Evolutionary conservation across 257 asterid genomes (phyloP).

Genomic region (Paraleonurus japonicus): DNA sequence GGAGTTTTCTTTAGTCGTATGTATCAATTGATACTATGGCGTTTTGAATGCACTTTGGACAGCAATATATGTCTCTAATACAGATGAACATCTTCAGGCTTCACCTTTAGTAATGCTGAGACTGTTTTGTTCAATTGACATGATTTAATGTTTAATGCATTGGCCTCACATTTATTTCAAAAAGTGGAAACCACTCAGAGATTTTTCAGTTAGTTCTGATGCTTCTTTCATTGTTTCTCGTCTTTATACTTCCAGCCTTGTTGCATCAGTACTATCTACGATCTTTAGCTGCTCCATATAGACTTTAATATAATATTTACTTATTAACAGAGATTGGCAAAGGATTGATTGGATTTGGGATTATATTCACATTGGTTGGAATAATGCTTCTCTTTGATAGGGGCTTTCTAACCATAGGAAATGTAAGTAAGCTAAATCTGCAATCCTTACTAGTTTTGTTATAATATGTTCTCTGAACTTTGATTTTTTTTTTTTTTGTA

Average conservation of each 20-base stretch:
- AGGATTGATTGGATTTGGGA: constrained; percentile 43
- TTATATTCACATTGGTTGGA: constrained; percentile 31
- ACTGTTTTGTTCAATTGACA: background rate
- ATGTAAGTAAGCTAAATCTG: constrained; percentile 29
- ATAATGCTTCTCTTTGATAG: constrained; percentile 34
- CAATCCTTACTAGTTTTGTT: background rate
- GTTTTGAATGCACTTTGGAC: no score
- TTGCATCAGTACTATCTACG: background rate
- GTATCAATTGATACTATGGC: no score
- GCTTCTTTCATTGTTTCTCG: background rate
- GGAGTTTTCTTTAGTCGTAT: no score
- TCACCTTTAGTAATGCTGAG: background rate
- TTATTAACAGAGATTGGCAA: constrained; percentile 40
- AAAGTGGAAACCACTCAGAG: background rate
- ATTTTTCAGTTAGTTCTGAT: background rate
- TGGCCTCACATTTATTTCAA: background rate
- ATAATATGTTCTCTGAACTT: background rate
- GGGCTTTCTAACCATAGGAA: constrained; percentile 39
- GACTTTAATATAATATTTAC: background rate
- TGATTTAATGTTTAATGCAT: background rate
- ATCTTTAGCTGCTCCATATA: background rate
- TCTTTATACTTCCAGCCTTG: background rate
- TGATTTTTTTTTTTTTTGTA: constrained; percentile 7
- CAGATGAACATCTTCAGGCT: background rate
- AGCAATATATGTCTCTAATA: background rate